Evolutionary conservation across 768 basidiomycete species (phyloP), one percentile per base, ranked within the genome.

Genomic region (Podaxis rugospora): DNA sequence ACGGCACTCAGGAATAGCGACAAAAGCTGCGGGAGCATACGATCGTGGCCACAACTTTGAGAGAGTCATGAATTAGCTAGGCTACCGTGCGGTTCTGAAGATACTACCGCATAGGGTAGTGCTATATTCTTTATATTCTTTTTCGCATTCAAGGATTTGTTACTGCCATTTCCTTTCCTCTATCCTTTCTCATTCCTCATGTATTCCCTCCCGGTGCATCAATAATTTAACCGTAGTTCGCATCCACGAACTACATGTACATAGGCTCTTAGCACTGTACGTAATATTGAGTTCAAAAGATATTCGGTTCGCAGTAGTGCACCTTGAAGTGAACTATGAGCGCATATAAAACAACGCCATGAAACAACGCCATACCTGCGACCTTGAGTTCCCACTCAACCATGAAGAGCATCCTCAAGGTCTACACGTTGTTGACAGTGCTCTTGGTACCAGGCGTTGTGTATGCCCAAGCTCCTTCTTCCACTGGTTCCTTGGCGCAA

Each of bases 1-100:
- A 68, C 56, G 76, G 76, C n/a, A 72, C 70, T 6, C 74, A 71
- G 21, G 74, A 75, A 46, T 72, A 74, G n/a, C 64, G 70, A 63
- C 70, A 71, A 53, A 70, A 67, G 62, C 50, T 79, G 6, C 79
- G 75, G 76, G 70, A 73, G 23, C 75, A 66, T 56, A 62, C 60
- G n/a, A 39, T 57, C 11, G 53, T 62, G 44, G 40, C 57, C 4
- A 66, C 62, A 10, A 10, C 21, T 5, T 5, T 9, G 21, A 32
- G 13, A 10, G 32, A 18, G 3, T 39, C 18, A 28, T 57, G 25
- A 27, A 7, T 4, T 25, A 37, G 42, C 40, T 42, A 10, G 14
- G 4, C 40, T 42, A 10, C 14, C 13, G 11, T 14, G 40, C 16
- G 5, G 18, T 32, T 32, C 28, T 32, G 28, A 32, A 32, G 28